Evolutionary conservation across 352 stramenopile species (phyloP).

Genomic region (Pythium monospermum): DNA sequence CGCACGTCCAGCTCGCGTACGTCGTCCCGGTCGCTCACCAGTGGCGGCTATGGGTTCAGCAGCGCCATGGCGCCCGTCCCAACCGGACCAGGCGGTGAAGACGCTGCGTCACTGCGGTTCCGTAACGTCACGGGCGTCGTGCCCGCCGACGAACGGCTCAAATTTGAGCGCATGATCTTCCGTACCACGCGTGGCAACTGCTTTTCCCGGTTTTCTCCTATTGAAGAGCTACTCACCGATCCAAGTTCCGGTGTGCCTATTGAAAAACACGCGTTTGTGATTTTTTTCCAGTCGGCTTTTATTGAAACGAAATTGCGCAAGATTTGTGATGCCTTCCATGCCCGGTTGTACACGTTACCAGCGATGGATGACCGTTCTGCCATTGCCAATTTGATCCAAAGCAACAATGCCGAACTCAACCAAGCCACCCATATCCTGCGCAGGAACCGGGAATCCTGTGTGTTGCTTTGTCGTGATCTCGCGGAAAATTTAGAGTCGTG

Average conservation of each 20-base stretch:
- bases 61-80: conserved; percentile 17
- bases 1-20: conserved; percentile 51
- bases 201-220: conserved; percentile 95
- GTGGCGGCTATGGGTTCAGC: conserved; percentile 46
- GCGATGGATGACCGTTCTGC: conserved; percentile 91
- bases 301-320: conserved; percentile 98
- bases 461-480: conserved; percentile 91
- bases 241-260: conserved; percentile 83
- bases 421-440: conserved; percentile 95
- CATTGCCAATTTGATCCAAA: conserved; percentile 87
- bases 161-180: conserved; percentile 99
- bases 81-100: conserved; percentile 18
- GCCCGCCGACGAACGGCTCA: conserved; percentile 88
- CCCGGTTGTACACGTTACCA: conserved; percentile 94
- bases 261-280: conserved; percentile 88
- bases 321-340: conserved; percentile 98
- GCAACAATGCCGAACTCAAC: conserved; percentile 92
- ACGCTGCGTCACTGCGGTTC: conserved; percentile 80
- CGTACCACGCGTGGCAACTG: conserved; percentile 98
- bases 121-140: conserved; percentile 94
- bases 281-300: conserved; percentile 96
- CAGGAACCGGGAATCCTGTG: conserved; percentile 94
- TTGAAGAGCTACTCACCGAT: conserved; percentile 90
- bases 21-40: conserved; percentile 31
- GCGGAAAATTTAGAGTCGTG: conserved; percentile 93